A percentile compares a stretch with the other conserved stretches of the same genome.
These are phyloP conservation scores for Athelia psychrophila DNA, from an alignment of 1,284 basidiomycete species.

Conservation along the genomic window DNA sequence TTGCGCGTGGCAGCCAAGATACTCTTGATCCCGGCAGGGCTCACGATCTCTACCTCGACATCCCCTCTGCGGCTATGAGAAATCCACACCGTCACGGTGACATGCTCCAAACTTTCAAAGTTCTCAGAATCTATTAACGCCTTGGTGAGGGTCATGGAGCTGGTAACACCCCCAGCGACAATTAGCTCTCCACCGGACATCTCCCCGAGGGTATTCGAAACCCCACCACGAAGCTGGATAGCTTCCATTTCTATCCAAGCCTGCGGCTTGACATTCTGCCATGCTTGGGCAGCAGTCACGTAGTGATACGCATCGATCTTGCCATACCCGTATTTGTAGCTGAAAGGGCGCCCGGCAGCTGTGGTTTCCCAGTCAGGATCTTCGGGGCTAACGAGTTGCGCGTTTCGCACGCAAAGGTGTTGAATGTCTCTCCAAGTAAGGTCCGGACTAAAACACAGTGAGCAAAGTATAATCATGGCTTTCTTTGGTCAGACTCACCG, in stretches of 20 bases:
- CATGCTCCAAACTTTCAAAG: conserved; percentile 88
- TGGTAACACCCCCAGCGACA: conserved; percentile 62
- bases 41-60: conserved; percentile 87
- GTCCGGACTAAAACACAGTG: conserved; percentile 63
- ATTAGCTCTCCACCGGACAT: conserved; percentile 72
- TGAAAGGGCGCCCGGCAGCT: conserved; percentile 77
- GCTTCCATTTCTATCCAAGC: conserved; percentile 82
- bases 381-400: conserved; percentile 78
- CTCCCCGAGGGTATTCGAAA: conserved; percentile 51
- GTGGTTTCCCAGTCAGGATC: conserved; percentile 96
- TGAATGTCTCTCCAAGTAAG: conserved; percentile 98
- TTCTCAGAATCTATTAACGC: conserved; percentile 75
- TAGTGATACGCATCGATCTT: conserved; percentile 83
- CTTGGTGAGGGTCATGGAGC: conserved; percentile 69
- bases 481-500: conserved; percentile 52
- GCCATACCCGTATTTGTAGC: conserved; percentile 98
- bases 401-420: conserved; percentile 82
- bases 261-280: conserved; percentile 93
- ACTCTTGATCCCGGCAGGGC: conserved; percentile 86
- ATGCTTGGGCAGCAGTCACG: conserved; percentile 79
- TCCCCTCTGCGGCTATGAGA: conserved; percentile 85
- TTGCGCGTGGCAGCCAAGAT: conserved; percentile 76
- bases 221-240: conserved; percentile 65
- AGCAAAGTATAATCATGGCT: conserved; percentile 6
- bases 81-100: conserved; percentile 94